These are phyloP conservation scores for Lentinus polychrous DNA, from an alignment of 1,284 basidiomycete species.

Conservation along the genomic window DNA sequence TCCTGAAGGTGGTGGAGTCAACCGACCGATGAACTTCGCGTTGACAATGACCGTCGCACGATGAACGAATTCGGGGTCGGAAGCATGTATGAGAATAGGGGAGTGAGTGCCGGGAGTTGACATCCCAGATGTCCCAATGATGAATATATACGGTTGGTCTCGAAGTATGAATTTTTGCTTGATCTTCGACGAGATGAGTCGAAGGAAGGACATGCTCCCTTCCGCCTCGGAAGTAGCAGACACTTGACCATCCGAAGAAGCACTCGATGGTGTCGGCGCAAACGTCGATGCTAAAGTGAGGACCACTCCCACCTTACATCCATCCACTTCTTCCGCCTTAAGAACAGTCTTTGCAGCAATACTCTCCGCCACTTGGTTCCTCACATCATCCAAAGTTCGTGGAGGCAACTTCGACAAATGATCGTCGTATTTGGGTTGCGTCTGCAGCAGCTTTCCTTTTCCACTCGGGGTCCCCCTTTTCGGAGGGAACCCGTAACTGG, in stretches of 20 bases:
- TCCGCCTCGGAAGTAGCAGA: neutral
- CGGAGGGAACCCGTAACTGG: too few species aligned
- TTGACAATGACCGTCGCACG: constrained; percentile 55
- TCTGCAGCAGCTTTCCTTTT: too few species aligned
- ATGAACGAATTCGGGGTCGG: constrained; percentile 46
- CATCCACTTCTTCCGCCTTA: constrained; percentile 41
- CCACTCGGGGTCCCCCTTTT: too few species aligned
- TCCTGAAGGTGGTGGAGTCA: constrained; percentile 21
- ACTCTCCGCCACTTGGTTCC: constrained; percentile 53
- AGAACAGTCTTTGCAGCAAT: constrained; percentile 49
- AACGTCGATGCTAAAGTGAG: constrained; percentile 48
- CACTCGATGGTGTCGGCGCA: constrained; percentile 15
- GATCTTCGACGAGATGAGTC: constrained; percentile 42
- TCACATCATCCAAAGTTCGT: constrained; percentile 51
- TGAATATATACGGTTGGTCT: constrained; percentile 46
- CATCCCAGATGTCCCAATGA: constrained; percentile 41
- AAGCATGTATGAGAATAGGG: constrained; percentile 50
- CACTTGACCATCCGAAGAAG: neutral
- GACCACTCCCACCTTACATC: constrained; percentile 48
- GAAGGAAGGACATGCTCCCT: constrained; percentile 34
- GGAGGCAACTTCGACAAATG: neutral
- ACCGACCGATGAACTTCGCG: constrained; percentile 58
- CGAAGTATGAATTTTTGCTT: constrained; percentile 32
- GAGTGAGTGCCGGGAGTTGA: constrained; percentile 13
- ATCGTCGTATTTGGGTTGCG: too few species aligned